Percentiles rank a stretch among this genome's conserved stretches.
Evolutionary conservation across 2,329 filamentous ascomycete genomes (phyloP).

Genomic region (Colletotrichum kahawae): DNA sequence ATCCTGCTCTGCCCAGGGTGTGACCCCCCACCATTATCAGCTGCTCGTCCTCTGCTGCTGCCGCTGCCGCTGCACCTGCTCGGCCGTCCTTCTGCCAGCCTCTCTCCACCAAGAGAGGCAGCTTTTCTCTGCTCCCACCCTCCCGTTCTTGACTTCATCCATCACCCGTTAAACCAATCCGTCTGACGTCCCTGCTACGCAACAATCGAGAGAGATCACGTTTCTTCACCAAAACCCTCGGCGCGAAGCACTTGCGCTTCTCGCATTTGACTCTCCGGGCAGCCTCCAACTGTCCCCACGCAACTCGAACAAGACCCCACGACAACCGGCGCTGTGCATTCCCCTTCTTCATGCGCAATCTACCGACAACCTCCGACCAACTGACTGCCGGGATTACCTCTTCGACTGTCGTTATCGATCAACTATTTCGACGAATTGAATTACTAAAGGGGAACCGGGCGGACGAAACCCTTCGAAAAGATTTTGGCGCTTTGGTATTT

Average conservation of each 20-base stretch:
- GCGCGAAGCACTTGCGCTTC: conserved; percentile 3
- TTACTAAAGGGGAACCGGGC: background rate
- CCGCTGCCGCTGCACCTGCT: background rate
- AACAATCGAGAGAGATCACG: background rate
- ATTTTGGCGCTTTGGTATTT: background rate
- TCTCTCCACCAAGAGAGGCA: conserved; percentile 21
- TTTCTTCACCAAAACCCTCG: background rate
- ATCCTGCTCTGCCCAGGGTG: background rate
- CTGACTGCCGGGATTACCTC: background rate
- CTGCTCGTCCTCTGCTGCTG: background rate
- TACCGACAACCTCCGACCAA: background rate
- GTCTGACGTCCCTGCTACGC: background rate
- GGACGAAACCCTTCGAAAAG: background rate
- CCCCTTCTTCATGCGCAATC: background rate
- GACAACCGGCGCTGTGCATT: background rate
- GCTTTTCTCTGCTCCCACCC: conserved; percentile 11
- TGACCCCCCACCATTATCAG: conserved; percentile 18
- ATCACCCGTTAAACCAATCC: background rate
- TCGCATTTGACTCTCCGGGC: background rate
- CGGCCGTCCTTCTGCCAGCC: conserved; percentile 4
- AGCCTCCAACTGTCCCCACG: background rate
- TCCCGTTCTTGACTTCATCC: background rate
- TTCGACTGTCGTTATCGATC: conserved; percentile 2
- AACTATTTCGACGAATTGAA: background rate
- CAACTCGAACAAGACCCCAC: conserved; percentile 10